Evolutionary conservation across 164 flowering plant species (phyloP), one percentile per base, ranked within the genome.

Genomic region (Macadamia tetraphylla): DNA sequence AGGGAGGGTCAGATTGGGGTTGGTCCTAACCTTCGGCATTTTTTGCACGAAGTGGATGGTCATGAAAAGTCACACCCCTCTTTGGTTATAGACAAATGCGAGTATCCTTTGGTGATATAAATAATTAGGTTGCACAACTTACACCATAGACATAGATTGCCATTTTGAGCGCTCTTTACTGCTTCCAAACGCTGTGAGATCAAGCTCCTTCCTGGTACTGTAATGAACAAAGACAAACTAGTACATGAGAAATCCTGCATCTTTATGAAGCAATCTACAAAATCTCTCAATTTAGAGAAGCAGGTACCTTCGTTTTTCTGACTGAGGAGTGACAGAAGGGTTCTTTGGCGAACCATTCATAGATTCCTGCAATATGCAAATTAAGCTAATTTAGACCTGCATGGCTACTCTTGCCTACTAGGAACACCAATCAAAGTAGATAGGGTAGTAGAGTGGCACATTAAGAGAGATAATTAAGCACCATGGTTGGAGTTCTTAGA

Each of bases 291-390:
- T 18, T 63, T 9, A 15, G n/a, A 65, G 63, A 14, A 72, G 51
- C 51, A 46, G 51, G 18, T 70, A 90, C 94, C 90, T 87, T 74
- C 31, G 78, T 63, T 68, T 81, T 76, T 82, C 83, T 61, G 75
- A 76, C n/a, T 18, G 76, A 55, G 80, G 80, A 30, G 71, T 70
- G 43, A 61, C 71, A 18, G 81, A 71, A 63, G 69, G 72, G 67
- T 64, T 75, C 76, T 75, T 82, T 69, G 77, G 70, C 68, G 65
- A 23, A 40, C 71, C 76, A 66, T 61, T 76, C 59, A 70, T 70
- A 67, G 88, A 80, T 65, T 74, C 86, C 96, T 90, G 79, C 77
- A 74, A 9, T 69, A 70, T 61, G 46, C 65, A 71, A 64, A 72
- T 23, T 62, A 67, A 58, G 62, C 52, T 57, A 29, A 57, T 71